Evolutionary conservation across 2,329 filamentous ascomycete genomes (phyloP).

Genomic region (Chrysosphaeria jannelii): DNA sequence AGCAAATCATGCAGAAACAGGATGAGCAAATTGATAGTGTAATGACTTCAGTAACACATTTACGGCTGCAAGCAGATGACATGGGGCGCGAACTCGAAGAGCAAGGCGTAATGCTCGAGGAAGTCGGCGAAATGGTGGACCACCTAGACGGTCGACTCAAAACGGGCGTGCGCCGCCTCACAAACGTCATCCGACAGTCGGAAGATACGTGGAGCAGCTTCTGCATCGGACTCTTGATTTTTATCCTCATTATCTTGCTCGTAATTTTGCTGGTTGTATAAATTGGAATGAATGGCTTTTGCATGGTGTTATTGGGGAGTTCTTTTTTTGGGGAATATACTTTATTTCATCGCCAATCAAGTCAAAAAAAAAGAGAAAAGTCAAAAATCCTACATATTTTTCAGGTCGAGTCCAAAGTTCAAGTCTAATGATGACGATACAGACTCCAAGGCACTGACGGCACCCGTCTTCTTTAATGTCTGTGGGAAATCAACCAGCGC

Average conservation of each 20-base stretch:
- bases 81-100: conserved; percentile 95
- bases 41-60: conserved; percentile 71
- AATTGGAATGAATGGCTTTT: too few species aligned
- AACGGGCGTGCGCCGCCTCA: conserved; percentile 63
- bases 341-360: background rate
- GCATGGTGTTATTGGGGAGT: background rate
- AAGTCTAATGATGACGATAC: too few species aligned
- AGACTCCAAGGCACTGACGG: too few species aligned
- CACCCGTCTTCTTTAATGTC: too few species aligned
- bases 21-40: conserved; percentile 81
- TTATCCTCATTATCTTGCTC: conserved; percentile 63
- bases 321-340: background rate
- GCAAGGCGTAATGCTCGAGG: conserved; percentile 65
- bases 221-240: conserved; percentile 69
- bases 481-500: conserved; percentile 57
- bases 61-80: conserved; percentile 69
- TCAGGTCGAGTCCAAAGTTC: too few species aligned
- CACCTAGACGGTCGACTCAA: conserved; percentile 63
- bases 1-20: conserved; percentile 81
- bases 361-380: background rate
- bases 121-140: conserved; percentile 60
- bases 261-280: conserved; percentile 40
- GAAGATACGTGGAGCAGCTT: conserved; percentile 73
- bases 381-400: too few species aligned
- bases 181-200: conserved; percentile 59